Base-by-base conservation (phyloP, 331 rosid genomes). In the Phaseolus coccineus region DNA sequence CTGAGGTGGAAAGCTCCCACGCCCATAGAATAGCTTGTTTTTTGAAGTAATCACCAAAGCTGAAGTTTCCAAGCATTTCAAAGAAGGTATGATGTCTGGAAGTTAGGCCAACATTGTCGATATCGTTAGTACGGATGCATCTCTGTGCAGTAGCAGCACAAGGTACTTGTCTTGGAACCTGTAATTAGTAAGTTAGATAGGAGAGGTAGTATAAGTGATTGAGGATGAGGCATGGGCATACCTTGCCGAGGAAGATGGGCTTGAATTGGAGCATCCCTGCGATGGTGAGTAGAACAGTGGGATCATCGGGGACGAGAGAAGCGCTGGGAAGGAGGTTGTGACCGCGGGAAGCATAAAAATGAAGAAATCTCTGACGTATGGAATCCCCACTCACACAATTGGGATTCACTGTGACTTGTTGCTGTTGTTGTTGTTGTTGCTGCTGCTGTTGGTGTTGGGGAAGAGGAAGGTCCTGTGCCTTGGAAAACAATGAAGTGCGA, bases 191-290 rank as follows among this genome's bases (percentile, higher is more conserved):
- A 51, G 19, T 42, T 42, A 42, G 47, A 8, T 2, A 8, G 12
- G 2, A n/a, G 25, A 12, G 12, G 19, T n/a, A 19, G 8, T 46
- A 13, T 6, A 8, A 42, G 2, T 42, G 47, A 42, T 42, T 42
- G 22, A n/a, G 8, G 61, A 30, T 0, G 24, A 4, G 8, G 74
- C 24, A 25, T 27, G 6, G 16, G 22, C 68, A 76, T 66, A 93
- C 90, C 95, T 91, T 93, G 59, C 96, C 97, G 5, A 95, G 94
- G 81, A 95, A 95, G 75, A 90, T 87, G 51, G 96, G 97, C 77
- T 95, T 95, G 84, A 92, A 95, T 80, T 95, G 97, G 88, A 95
- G 97, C 99, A 95, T 95, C 46, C 99, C 97, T 31, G 97, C 97
- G 66, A 92, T 92, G 15, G 97, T 95, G 73, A 95, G 87, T 22